These are phyloP conservation scores for Aspergillus caelatus DNA, from an alignment of 2,329 filamentous ascomycete genomes.

Conservation along the genomic window DNA sequence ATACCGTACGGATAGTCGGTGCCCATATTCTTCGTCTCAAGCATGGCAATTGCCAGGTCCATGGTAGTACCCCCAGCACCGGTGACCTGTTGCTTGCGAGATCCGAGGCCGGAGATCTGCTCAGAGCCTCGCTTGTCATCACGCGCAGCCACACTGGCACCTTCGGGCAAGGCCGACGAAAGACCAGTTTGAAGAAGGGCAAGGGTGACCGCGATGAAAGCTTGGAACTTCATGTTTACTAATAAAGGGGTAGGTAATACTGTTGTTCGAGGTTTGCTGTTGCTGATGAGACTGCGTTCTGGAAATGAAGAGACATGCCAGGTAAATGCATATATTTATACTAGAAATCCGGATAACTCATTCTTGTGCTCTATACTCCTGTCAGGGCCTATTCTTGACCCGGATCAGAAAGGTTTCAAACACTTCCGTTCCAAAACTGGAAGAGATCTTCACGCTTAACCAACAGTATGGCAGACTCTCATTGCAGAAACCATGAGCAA, in stretches of 20 bases:
- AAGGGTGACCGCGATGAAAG: not conserved
- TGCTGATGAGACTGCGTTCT: too few species aligned
- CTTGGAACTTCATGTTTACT: not conserved
- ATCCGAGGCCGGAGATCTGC: conserved; percentile 20
- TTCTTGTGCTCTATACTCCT: not conserved
- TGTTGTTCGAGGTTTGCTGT: not conserved
- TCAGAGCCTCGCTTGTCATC: conserved; percentile 23
- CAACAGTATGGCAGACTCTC: not conserved
- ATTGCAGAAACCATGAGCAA: not conserved
- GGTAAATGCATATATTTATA: not conserved
- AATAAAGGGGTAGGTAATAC: not conserved
- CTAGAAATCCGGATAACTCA: too few species aligned
- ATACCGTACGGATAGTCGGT: conserved; percentile 28
- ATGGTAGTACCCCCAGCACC: conserved; percentile 26
- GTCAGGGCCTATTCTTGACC: not conserved
- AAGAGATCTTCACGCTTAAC: not conserved
- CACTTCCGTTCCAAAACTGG: not conserved
- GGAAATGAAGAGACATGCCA: too few species aligned
- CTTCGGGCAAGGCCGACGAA: not conserved
- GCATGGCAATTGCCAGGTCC: conserved; percentile 30
- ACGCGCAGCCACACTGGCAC: not conserved
- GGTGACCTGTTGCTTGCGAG: conserved; percentile 24
- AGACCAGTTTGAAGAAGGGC: not conserved
- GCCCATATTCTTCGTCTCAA: conserved; percentile 28
- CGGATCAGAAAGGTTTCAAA: not conserved